phyloP scores from a whole-genome alignment of 208 protist genomes.

The Vickermania spadyakhi region DNA sequence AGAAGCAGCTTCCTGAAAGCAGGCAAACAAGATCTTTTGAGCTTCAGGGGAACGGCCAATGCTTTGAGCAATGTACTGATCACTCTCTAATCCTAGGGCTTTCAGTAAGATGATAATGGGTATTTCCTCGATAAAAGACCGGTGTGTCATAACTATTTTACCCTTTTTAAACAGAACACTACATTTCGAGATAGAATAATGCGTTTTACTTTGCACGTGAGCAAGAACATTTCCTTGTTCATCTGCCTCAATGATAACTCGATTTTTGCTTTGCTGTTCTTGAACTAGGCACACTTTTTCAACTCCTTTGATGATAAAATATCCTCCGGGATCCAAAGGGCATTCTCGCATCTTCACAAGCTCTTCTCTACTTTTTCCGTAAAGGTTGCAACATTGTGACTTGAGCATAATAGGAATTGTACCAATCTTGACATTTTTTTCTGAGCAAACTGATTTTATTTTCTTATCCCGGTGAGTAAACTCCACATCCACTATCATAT shows the following conservation, averaged over 20 bases:
- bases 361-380: constrained; percentile 83
- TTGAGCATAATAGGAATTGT: constrained; percentile 99
- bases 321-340: constrained; percentile 98
- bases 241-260: constrained; percentile 95
- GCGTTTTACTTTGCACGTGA: constrained; percentile 87
- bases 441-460: constrained; percentile 32
- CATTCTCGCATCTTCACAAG: constrained; percentile 97
- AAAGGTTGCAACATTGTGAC: constrained; percentile 95
- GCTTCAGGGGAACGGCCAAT: constrained; percentile 91
- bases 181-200: constrained; percentile 94
- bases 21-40: constrained; percentile 90
- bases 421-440: constrained; percentile 93
- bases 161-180: constrained; percentile 92
- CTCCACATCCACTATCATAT: constrained; percentile 85
- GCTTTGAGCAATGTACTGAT: constrained; percentile 98
- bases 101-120: constrained; percentile 97
- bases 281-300: constrained; percentile 98
- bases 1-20: constrained; percentile 91
- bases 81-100: constrained; percentile 96
- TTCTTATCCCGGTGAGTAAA: constrained; percentile 65
- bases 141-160: constrained; percentile 96
- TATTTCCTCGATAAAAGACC: constrained; percentile 97
- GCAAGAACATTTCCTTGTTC: constrained; percentile 74
- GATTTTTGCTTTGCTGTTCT: constrained; percentile 97
- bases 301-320: constrained; percentile 99